Evolutionary conservation across 768 basidiomycete species (phyloP), one percentile per base, ranked within the genome.

Genomic region (Chalciporus chontae): DNA sequence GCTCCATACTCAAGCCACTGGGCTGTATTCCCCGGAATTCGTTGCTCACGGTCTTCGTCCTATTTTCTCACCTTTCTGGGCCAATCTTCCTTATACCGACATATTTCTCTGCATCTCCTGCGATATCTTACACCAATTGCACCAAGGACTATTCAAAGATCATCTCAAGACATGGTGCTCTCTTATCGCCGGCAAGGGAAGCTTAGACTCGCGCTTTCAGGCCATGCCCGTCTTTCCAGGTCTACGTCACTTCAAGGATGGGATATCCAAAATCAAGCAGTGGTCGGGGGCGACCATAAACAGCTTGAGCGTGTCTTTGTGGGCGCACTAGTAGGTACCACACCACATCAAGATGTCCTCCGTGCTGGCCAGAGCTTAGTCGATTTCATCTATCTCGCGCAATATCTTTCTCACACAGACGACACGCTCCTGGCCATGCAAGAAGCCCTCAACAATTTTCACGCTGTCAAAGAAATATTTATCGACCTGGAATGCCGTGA

Each of bases 111-210:
- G 61, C 47, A 8, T 50, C 78, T 18, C 72, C 69, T 0, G 68
- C 9, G 63, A 76, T 60, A 31, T 77, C 8, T 68, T 78, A 4
- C 77, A 80, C 50, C 75, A 78, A 55, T 55, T 79, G 0, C 68
- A 77, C 55, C 73, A 79, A 51, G 77, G 77, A 0, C 42, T 74
- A 0, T 73, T 77, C 63, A 73, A 74, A 43, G 69, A 76, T 40
- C 75, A 77, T 43, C 45, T 74, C 2, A 61, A 70, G 0, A 61
- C 51, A 2, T 77, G 76, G 74, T 63, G 56, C 17, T 60, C 55
- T 4, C 15, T 32, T 40, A 39, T 59, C 8, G 5, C 42, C 5
- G 53, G 55, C 3, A 36, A 43, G 3, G 43, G n/a, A 3, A 50
- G 56, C n/a, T 3, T 65, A 0, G 56, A 65, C 37, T n/a, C 23